Evolutionary conservation across 192 early-diverging fungal species (phyloP), one percentile per base, ranked within the genome.

Genomic region (Podila epicladia): DNA sequence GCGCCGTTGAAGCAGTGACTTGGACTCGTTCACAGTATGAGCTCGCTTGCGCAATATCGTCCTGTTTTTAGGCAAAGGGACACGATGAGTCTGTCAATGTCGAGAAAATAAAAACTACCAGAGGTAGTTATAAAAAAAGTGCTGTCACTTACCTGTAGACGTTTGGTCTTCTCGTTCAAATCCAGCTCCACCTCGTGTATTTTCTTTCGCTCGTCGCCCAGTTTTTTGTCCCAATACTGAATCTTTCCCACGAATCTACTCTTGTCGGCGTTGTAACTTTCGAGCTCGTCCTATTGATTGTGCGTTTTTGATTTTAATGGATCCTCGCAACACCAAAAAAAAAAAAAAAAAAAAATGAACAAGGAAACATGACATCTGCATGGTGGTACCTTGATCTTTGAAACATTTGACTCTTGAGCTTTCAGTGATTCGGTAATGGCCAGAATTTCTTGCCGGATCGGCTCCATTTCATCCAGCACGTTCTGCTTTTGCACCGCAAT

Each of bases 21-120:
- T 86, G 65, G 0, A 97, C 91, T 9, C 94, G 90, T 67, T 91
- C 89, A 64, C 91, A 90, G 48, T 91, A 86, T 31, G 82, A 74
- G 64, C 65, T 82, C 0, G 93, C 93, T 45, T 90, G 73, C 4
- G 62, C 72, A n/a, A 75, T 87, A 38, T 83, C 83, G 51, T 89
- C 85, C 57, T 85, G 65, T 19, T 45, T 41, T 15, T 45, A 4
- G 12, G 41, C 41, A 45, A 13, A 3, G 8, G 9, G 15, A 45
- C 8, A 45, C 0, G 13, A 4, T 45, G 41, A 45, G 15, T 45
- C 15, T 17, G 41, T 45, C 13, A 17, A 1, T 45, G 15, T 17
- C 13, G 9, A 19, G 20, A 32, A 51, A 15, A 35, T 19, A 51
- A 35, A 22, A 33, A 53, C 37, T 24, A 31, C 58, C n/a, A 17